phyloP scores from a whole-genome alignment of 805 yeast species.

The Jamesozyma piceae region DNA sequence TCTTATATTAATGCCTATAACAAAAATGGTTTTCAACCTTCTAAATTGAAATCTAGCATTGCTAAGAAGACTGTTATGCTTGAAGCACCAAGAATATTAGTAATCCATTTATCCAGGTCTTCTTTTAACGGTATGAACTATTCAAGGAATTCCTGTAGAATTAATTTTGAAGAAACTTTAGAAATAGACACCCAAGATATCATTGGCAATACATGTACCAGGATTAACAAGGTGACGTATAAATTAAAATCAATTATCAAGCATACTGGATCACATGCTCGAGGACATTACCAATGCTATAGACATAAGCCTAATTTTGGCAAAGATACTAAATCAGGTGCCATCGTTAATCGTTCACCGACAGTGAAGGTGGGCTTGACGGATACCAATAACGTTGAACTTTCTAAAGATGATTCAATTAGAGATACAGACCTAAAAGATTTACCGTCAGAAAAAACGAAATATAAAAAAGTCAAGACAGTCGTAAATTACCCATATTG shows the following conservation, averaged over 20 bases:
- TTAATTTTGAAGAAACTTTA: slow-evolving; percentile 52
- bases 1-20: slow-evolving; percentile 40
- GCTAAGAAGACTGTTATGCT: slow-evolving; percentile 53
- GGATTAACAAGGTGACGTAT: slow-evolving; percentile 36
- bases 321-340: slow-evolving; percentile 21
- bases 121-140: slow-evolving; percentile 58
- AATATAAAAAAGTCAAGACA: slow-evolving; percentile 42
- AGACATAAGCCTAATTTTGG: slow-evolving; percentile 58
- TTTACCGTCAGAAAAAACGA: not conserved
- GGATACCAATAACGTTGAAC: not conserved
- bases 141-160: slow-evolving; percentile 66
- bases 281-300: slow-evolving; percentile 88
- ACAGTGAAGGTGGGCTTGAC: slow-evolving; percentile 6
- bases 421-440: not conserved
- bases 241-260: slow-evolving; percentile 62
- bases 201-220: slow-evolving; percentile 11
- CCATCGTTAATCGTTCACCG: slow-evolving; percentile 28
- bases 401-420: not conserved
- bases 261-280: slow-evolving; percentile 80
- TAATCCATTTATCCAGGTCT: slow-evolving; percentile 82
- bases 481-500: slow-evolving; percentile 59
- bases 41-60: slow-evolving; percentile 51
- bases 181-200: slow-evolving; percentile 34
- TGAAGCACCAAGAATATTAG: slow-evolving; percentile 60
- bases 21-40: slow-evolving; percentile 36